Conservation (phyloP, 768 basidiomycete species). For the Paxillus rubicundulus region DNA sequence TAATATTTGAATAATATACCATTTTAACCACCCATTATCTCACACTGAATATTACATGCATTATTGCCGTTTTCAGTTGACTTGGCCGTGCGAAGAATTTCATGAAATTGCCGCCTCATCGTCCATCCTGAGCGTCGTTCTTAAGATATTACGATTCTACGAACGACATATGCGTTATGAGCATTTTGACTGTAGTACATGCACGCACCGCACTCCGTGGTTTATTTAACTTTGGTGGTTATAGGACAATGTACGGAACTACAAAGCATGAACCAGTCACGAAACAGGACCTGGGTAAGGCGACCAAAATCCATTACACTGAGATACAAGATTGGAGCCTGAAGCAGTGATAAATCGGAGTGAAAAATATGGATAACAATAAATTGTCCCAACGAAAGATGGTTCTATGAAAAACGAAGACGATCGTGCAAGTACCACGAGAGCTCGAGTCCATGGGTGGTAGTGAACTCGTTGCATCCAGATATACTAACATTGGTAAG, state of each 20-base stretch:
- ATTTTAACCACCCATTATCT: no score
- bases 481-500: constrained; percentile 24
- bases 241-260: background rate
- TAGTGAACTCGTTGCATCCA: constrained; percentile 21
- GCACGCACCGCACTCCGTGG: no score
- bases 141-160: no score
- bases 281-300: background rate
- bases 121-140: no score
- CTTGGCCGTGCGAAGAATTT: no score
- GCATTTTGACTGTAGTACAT: no score
- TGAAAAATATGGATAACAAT: constrained; percentile 8
- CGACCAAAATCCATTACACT: background rate
- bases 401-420: constrained; percentile 23
- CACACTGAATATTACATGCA: no score
- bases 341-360: background rate
- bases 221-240: no score
- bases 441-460: constrained; percentile 20
- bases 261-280: background rate
- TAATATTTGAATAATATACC: no score
- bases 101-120: no score
- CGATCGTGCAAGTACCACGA: constrained; percentile 26
- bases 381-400: background rate
- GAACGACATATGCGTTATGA: no score
- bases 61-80: no score
- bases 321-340: background rate